A percentile compares a stretch with the other conserved stretches of the same genome.
phyloP scores from a whole-genome alignment of 2,329 filamentous ascomycete species.

The Neocatenulostroma microsporum region DNA sequence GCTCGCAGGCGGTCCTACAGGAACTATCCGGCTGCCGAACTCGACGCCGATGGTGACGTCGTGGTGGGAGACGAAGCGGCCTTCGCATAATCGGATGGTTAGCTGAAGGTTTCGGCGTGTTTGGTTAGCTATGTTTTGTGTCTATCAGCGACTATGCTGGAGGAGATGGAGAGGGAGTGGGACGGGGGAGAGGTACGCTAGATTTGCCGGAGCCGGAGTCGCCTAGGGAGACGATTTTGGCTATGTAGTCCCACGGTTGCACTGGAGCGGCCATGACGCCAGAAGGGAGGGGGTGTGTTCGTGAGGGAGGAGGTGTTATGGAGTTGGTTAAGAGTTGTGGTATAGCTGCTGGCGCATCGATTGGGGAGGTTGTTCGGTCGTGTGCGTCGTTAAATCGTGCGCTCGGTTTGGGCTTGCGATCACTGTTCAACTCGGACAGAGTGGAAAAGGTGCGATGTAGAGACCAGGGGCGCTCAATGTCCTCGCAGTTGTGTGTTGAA shows the following conservation, averaged over 20 bases:
- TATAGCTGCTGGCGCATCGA: too few relatives aligned
- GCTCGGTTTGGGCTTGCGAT: too few relatives aligned
- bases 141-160: constrained; percentile 15
- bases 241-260: constrained; percentile 94
- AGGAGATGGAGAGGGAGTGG: not conserved
- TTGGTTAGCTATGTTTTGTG: too few relatives aligned
- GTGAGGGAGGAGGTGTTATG: not conserved
- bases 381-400: too few relatives aligned
- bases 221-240: constrained; percentile 96
- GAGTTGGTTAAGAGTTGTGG: not conserved
- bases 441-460: too few relatives aligned
- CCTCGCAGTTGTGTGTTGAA: too few relatives aligned
- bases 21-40: constrained; percentile 86
- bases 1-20: constrained; percentile 75
- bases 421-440: too few relatives aligned
- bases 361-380: too few relatives aligned
- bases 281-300: constrained; percentile 11
- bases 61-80: constrained; percentile 87
- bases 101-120: constrained; percentile 44
- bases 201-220: constrained; percentile 96
- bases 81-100: constrained; percentile 92
- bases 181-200: constrained; percentile 40
- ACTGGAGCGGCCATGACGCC: constrained; percentile 17
- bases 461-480: too few relatives aligned
- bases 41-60: constrained; percentile 97